These are phyloP conservation scores for Boletus sensibilis DNA, from an alignment of 768 basidiomycete genomes.

Conservation along the genomic window DNA sequence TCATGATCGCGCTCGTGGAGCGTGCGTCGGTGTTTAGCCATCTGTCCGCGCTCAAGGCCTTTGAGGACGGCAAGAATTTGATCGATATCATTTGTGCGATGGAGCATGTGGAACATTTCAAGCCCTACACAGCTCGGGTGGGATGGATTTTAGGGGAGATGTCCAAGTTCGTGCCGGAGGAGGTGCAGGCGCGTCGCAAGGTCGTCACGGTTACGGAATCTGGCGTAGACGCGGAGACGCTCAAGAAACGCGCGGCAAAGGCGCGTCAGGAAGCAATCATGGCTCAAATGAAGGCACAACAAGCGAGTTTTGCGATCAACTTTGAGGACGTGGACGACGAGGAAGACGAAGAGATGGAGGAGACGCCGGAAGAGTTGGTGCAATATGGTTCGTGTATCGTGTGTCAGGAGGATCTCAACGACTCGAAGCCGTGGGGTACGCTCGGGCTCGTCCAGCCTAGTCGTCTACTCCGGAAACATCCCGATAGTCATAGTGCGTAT, in stretches of 20 bases:
- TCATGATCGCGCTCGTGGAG: slow-evolving; percentile 83
- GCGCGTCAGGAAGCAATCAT: slow-evolving; percentile 91
- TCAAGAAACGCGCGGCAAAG: slow-evolving; percentile 83
- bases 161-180: slow-evolving; percentile 51
- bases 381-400: slow-evolving; percentile 95
- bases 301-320: slow-evolving; percentile 79
- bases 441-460: slow-evolving; percentile 89
- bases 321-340: slow-evolving; percentile 77
- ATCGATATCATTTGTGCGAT: slow-evolving; percentile 72
- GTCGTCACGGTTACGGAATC: slow-evolving; percentile 37
- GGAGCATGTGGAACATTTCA: slow-evolving; percentile 76
- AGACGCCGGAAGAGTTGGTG: slow-evolving; percentile 44
- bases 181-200: slow-evolving; percentile 51
- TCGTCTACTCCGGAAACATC: slow-evolving; percentile 74
- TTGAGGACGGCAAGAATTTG: slow-evolving; percentile 60
- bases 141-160: slow-evolving; percentile 74
- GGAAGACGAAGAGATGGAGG: slow-evolving; percentile 49
- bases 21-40: slow-evolving; percentile 59
- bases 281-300: slow-evolving; percentile 93
- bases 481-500: slow-evolving; percentile 56
- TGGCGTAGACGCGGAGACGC: slow-evolving; percentile 55
- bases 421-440: slow-evolving; percentile 73
- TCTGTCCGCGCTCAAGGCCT: slow-evolving; percentile 52
- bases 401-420: slow-evolving; percentile 90
- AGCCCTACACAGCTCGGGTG: slow-evolving; percentile 65